phyloP scores from a whole-genome alignment of 2,329 filamentous ascomycete species.

The Cladobotryum protrusum region DNA sequence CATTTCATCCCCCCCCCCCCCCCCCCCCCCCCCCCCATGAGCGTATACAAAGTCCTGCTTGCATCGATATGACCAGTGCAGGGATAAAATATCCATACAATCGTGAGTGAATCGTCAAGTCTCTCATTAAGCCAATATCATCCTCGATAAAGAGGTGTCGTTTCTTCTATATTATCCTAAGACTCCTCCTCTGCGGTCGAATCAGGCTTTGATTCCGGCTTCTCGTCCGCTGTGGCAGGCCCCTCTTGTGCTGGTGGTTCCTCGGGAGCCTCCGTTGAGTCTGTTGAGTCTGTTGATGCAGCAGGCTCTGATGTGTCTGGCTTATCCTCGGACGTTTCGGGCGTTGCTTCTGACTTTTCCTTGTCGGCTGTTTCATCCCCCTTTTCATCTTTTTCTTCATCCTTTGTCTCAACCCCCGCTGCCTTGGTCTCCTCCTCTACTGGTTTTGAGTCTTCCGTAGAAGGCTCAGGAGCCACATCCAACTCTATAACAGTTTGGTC shows the following conservation, averaged over 20 bases:
- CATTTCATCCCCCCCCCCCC: neutral
- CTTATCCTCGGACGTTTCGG: neutral
- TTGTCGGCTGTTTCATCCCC: neutral
- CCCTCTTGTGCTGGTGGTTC: slow-evolving; percentile 4
- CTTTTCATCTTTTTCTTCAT: neutral
- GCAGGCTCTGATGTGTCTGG: slow-evolving; percentile 1
- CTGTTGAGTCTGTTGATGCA: neutral
- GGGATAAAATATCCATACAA: neutral
- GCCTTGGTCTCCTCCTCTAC: slow-evolving; percentile 7
- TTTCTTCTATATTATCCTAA: neutral
- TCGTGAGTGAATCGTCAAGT: too few relatives aligned
- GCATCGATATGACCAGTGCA: neutral
- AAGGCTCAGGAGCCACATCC: neutral
- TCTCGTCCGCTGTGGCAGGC: neutral
- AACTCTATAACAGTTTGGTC: slow-evolving; percentile 5
- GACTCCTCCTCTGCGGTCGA: neutral
- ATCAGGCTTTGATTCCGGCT: neutral
- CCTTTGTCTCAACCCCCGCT: neutral
- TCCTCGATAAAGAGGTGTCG: too few relatives aligned
- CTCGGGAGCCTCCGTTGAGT: neutral
- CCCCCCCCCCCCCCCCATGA: neutral
- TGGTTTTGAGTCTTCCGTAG: neutral
- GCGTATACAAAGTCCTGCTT: neutral
- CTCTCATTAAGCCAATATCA: too few relatives aligned
- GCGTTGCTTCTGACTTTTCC: neutral